Percentiles rank a stretch among this genome's conserved stretches.
These are phyloP conservation scores for Aspergillus biplanus DNA, from an alignment of 495 filamentous ascomycete genomes.

Conservation along the genomic window DNA sequence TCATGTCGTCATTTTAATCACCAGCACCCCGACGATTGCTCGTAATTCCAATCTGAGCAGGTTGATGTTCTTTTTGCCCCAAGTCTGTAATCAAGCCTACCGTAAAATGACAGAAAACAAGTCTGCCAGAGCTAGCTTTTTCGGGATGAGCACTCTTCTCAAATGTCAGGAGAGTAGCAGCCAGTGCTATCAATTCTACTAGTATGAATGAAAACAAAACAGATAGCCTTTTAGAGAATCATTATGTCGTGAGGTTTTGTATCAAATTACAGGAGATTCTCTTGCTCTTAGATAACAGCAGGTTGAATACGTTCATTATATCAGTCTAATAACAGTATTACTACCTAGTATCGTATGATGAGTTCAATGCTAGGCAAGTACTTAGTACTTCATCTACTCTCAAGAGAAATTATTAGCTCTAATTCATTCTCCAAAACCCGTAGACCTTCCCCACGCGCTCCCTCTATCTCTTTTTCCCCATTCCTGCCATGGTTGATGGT, in stretches of 20 bases:
- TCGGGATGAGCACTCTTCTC: conserved; percentile 5
- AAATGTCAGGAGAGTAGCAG: conserved; percentile 10
- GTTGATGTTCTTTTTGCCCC: background rate
- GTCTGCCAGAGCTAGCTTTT: conserved; percentile 24
- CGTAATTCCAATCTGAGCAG: conserved; percentile 54
- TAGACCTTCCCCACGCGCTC: background rate
- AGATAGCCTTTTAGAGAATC: conserved; percentile 6
- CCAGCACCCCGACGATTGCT: conserved; percentile 50
- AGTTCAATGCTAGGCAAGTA: too few species aligned
- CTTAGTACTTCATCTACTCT: too few species aligned
- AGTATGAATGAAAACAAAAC: background rate
- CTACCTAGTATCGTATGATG: too few species aligned
- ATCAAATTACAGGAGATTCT: too few species aligned
- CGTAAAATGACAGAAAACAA: conserved; percentile 67
- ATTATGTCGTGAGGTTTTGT: background rate
- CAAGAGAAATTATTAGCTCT: too few species aligned
- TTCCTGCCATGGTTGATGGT: background rate
- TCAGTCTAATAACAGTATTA: too few species aligned
- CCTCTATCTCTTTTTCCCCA: background rate
- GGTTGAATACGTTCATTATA: too few species aligned
- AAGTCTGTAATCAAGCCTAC: conserved; percentile 34
- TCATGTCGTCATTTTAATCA: conserved; percentile 62
- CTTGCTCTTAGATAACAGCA: too few species aligned
- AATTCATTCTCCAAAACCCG: too few species aligned
- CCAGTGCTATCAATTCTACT: conserved; percentile 3